Conservation (phyloP, 1,139 yeast genomes). For the Debaryomyces fabryi region DNA sequence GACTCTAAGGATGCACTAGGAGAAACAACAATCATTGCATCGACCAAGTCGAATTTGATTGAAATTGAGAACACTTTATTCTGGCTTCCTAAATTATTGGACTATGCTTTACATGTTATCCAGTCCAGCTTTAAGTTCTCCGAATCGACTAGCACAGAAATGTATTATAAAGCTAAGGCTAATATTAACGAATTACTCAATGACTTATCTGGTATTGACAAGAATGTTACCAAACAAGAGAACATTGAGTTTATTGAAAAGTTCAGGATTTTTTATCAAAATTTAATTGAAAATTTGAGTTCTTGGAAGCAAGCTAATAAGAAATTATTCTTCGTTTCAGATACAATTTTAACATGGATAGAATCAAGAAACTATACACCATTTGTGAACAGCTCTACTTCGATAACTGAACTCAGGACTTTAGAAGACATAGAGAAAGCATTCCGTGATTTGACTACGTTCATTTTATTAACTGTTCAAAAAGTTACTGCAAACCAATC, state of each 20-base stretch:
- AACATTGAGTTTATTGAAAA: slow-evolving; percentile 12
- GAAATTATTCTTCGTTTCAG: slow-evolving; percentile 47
- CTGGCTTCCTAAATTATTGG: slow-evolving; percentile 55
- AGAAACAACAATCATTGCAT: slow-evolving; percentile 21
- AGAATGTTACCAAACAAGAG: slow-evolving; percentile 17
- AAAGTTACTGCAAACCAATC: slow-evolving; percentile 42
- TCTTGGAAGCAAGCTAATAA: slow-evolving; percentile 34
- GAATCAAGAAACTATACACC: slow-evolving; percentile 20
- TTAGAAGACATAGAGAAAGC: slow-evolving; percentile 48
- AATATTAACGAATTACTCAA: slow-evolving; percentile 19
- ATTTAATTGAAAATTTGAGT: slow-evolving; percentile 22
- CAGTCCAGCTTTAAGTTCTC: slow-evolving; percentile 22
- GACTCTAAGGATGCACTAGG: slow-evolving; percentile 16
- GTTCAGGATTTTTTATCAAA: slow-evolving; percentile 14
- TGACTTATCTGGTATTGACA: slow-evolving; percentile 14
- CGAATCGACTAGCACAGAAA: slow-evolving; percentile 12
- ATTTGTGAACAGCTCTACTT: slow-evolving; percentile 27
- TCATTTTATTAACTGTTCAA: slow-evolving; percentile 71
- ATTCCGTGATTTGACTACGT: slow-evolving; percentile 57
- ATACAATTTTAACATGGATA: slow-evolving; percentile 46
- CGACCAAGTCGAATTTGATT: slow-evolving; percentile 22
- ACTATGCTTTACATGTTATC: slow-evolving; percentile 44
- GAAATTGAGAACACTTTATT: slow-evolving; percentile 20
- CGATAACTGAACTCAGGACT: slow-evolving; percentile 20
- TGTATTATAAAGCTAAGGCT: slow-evolving; percentile 25